Evolutionary conservation across 805 yeast genomes (phyloP), one percentile per base, ranked within the genome.

Genomic region (Metschnikowia reukaufii): DNA sequence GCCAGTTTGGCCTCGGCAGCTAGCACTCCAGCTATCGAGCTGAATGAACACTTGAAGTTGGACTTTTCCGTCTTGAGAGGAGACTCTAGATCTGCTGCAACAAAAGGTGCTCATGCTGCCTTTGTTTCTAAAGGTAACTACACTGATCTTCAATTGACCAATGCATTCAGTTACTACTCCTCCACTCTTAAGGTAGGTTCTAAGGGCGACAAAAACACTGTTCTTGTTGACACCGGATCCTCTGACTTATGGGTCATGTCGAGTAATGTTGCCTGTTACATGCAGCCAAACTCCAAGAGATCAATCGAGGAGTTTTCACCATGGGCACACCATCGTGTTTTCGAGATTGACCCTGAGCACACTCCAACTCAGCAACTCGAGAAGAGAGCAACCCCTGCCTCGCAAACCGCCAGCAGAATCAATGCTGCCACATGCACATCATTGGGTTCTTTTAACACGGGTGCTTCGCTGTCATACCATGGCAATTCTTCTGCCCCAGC

Each of bases 181-280:
- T 39, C 52, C 37, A 45, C 45, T n/a, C 19, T 53, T 2, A 32
- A 35, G 35, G n/a, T 55, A 15, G 59, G 59, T 16, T 45, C 54
- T 8, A 34, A 51, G 15, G 43, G 42, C n/a, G 54, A 48, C 34
- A 29, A 33, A 27, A 63, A 60, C n/a, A 59, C 58, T n/a, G 72
- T 70, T 2, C 59, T 70, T 49, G 63, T 72, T 7, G 77, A 72
- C 50, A 72, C 77, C 16, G 77, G 77, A 10, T 69, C 74, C 8
- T 67, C 74, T 8, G 77, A 72, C 52, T 64, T 72, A 50, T 72
- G 77, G 77, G 60, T 72, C 33, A 67, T 68, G 70, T 52, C 68
- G 27, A 45, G 36, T 13, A 42, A 39, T 29, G 43, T 40, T 4
- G 30, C n/a, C 15, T 44, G 48, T 13, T 35, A n/a, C 17, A 13